These are phyloP conservation scores for Parascedosporium putredinis DNA, from an alignment of 2,329 filamentous ascomycete species.

Conservation along the genomic window DNA sequence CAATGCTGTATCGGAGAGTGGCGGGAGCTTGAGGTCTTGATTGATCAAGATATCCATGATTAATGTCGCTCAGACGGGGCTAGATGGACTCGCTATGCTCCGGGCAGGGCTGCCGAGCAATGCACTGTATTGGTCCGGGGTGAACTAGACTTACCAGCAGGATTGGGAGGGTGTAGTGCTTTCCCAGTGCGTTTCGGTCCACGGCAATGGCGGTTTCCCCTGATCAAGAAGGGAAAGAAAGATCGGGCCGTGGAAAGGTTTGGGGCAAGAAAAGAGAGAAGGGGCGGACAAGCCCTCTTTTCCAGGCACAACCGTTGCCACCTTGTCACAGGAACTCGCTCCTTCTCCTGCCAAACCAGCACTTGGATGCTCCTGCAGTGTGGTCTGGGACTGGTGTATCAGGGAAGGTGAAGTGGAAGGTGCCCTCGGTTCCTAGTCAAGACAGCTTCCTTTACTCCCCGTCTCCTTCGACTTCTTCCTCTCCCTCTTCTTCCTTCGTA, in stretches of 20 bases:
- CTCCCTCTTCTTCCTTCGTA: not conserved
- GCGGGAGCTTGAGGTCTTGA: too few species aligned
- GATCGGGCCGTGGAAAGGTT: too few species aligned
- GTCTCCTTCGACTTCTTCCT: too few species aligned
- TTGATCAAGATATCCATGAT: too few species aligned
- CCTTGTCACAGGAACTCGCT: not conserved
- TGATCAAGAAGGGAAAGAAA: not conserved
- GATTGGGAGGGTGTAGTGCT: not conserved
- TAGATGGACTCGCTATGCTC: too few species aligned
- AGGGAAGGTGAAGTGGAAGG: not conserved
- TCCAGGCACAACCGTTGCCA: not conserved
- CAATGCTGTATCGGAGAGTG: too few species aligned
- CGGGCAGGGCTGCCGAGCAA: not conserved
- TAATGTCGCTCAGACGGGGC: too few species aligned
- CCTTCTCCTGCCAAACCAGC: not conserved
- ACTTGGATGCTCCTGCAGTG: not conserved
- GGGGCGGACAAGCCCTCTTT: not conserved
- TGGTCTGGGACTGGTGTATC: not conserved
- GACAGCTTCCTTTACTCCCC: too few species aligned
- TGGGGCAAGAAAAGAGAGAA: not conserved
- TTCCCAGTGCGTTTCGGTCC: not conserved
- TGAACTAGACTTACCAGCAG: too few species aligned
- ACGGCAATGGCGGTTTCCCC: not conserved
- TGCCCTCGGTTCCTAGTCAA: too few species aligned
- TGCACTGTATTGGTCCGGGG: not conserved